A percentile compares a stretch with the other conserved stretches of the same genome.
phyloP scores from a whole-genome alignment of 1,139 yeast genomes.

The Suhomyces anneliseae region DNA sequence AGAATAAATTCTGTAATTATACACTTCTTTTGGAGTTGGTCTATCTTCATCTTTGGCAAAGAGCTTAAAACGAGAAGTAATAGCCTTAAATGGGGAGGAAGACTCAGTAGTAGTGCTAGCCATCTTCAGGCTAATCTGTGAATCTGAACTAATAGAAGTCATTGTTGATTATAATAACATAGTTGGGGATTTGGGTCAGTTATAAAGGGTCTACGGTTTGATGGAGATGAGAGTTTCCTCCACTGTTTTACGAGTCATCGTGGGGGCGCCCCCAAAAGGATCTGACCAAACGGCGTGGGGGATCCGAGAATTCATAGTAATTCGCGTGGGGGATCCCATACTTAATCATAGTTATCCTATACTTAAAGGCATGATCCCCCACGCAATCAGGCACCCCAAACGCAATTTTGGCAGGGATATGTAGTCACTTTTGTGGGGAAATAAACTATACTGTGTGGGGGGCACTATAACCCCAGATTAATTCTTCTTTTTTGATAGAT shows the following conservation, averaged over 20 bases:
- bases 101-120: background rate
- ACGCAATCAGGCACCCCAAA: background rate
- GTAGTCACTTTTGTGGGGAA: background rate
- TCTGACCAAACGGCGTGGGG: no score
- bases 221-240: background rate
- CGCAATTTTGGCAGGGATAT: background rate
- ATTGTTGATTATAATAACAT: background rate
- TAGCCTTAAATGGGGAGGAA: background rate
- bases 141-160: background rate
- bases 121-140: slow-evolving; percentile 1
- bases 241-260: background rate
- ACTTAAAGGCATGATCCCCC: background rate
- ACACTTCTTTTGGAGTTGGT: slow-evolving; percentile 41
- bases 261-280: background rate
- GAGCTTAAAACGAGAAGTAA: slow-evolving; percentile 12
- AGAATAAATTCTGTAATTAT: slow-evolving; percentile 35
- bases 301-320: no score
- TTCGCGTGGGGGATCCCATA: background rate
- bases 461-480: no score
- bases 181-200: background rate
- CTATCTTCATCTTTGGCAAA: slow-evolving; percentile 39
- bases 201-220: slow-evolving; percentile 1
- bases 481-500: no score
- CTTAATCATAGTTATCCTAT: background rate
- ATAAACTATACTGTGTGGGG: no score